phyloP scores from a whole-genome alignment of 2,329 filamentous ascomycete species.

The Colletotrichum destructivum region DNA sequence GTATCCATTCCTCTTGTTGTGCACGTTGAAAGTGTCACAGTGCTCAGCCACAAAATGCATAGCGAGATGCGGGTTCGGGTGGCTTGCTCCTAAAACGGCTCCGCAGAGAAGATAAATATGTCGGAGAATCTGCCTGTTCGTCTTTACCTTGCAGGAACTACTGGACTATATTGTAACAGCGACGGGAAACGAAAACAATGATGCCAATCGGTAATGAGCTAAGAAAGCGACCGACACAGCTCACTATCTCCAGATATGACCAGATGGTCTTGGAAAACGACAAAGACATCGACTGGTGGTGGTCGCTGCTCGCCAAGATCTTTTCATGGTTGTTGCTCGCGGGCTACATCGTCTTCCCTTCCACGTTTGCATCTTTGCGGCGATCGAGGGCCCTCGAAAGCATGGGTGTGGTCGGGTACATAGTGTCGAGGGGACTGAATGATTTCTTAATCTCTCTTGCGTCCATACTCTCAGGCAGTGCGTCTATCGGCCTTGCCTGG shows the following conservation, averaged over 20 bases:
- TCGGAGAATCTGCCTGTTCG: background rate
- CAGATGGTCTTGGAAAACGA: slow-evolving; percentile 16
- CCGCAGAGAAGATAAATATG: background rate
- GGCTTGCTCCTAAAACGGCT: slow-evolving; percentile 6
- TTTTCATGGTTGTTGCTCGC: slow-evolving; percentile 13
- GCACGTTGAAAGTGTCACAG: background rate
- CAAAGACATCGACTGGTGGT: slow-evolving; percentile 16
- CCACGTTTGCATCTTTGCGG: slow-evolving; percentile 5
- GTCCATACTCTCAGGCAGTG: slow-evolving; percentile 6
- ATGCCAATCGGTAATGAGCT: background rate
- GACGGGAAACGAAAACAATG: background rate
- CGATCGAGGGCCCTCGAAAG: slow-evolving; percentile 11
- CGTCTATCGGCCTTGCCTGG: slow-evolving; percentile 22
- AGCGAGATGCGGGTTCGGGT: background rate
- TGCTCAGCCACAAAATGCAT: slow-evolving; percentile 8
- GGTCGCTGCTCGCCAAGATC: slow-evolving; percentile 4
- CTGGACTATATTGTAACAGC: background rate
- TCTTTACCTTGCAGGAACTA: background rate
- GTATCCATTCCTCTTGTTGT: background rate
- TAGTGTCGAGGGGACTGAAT: slow-evolving; percentile 10
- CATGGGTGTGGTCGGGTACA: slow-evolving; percentile 5
- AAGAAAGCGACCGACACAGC: background rate
- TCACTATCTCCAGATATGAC: slow-evolving; percentile 20
- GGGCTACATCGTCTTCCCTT: slow-evolving; percentile 17
- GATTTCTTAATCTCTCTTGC: slow-evolving; percentile 15